phyloP scores from a whole-genome alignment of 306 rosid genomes.

The Vigna mungo region DNA sequence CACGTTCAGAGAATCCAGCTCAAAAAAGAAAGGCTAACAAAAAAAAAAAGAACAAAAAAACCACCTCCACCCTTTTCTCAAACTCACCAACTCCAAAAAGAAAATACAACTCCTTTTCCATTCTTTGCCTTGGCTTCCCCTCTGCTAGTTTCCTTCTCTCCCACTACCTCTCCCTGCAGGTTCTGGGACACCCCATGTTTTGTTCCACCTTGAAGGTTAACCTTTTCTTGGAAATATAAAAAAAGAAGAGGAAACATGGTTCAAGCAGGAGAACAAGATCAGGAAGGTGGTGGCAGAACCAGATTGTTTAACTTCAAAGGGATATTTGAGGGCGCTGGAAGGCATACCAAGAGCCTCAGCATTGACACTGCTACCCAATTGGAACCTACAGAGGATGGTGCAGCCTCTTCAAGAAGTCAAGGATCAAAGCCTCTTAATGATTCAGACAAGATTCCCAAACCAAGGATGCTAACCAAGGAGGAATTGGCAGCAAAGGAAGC shows the following conservation, averaged over 20 bases:
- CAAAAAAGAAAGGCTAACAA: constrained; percentile 45
- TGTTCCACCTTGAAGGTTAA: constrained; percentile 48
- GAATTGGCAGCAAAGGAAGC: constrained; percentile 59
- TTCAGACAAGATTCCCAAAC: constrained; percentile 38
- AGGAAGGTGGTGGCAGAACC: constrained; percentile 49
- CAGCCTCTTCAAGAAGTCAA: constrained; percentile 51
- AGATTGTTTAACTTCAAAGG: constrained; percentile 55
- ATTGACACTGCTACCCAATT: constrained; percentile 42
- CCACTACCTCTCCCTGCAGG: constrained; percentile 37
- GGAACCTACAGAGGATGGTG: constrained; percentile 52
- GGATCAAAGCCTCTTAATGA: constrained; percentile 51
- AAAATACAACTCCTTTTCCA: constrained; percentile 18
- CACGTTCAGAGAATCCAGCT: constrained; percentile 63
- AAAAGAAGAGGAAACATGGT: constrained; percentile 46
- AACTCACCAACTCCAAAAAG: constrained; percentile 45
- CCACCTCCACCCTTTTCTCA: constrained; percentile 58
- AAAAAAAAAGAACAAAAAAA: constrained; percentile 39
- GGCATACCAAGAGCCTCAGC: constrained; percentile 69
- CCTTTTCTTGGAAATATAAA: constrained; percentile 28
- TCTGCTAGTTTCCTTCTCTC: constrained; percentile 28
- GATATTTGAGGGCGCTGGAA: constrained; percentile 46
- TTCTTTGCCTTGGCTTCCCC: constrained; percentile 45
- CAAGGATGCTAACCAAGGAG: constrained; percentile 49
- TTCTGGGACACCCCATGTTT: constrained; percentile 55
- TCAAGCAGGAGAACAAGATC: constrained; percentile 55